Evolutionary conservation across 805 yeast species (phyloP).

Genomic region (Wickerhamiella hasegawae): DNA sequence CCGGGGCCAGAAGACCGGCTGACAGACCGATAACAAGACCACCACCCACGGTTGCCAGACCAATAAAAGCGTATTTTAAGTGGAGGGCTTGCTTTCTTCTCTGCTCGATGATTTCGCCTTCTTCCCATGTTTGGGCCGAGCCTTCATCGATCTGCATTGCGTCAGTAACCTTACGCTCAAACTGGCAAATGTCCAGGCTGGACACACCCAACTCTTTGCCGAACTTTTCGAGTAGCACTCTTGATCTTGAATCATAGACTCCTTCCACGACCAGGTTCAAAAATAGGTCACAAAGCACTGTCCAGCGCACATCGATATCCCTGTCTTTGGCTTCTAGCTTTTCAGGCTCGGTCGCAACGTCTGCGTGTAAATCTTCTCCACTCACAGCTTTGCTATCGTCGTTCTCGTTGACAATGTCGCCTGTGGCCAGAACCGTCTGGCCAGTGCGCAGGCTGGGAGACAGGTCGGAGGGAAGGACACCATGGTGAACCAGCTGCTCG

Average conservation of each 20-base stretch:
- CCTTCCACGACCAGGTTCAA: conserved; percentile 68
- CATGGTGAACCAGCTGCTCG: conserved; percentile 70
- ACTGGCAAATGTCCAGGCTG: conserved; percentile 62
- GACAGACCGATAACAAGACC: conserved; percentile 85
- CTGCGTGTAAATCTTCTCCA: background rate
- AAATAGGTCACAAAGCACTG: conserved; percentile 80
- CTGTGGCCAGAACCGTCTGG: conserved; percentile 29
- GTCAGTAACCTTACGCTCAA: conserved; percentile 81
- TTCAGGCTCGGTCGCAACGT: conserved; percentile 3
- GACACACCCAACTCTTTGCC: conserved; percentile 44
- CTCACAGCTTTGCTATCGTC: background rate
- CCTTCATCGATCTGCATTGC: conserved; percentile 78
- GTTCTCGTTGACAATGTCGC: conserved; percentile 28
- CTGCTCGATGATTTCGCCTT: conserved; percentile 45
- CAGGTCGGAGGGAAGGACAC: conserved; percentile 59
- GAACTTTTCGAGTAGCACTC: conserved; percentile 58
- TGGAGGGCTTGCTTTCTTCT: conserved; percentile 52
- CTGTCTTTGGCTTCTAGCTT: conserved; percentile 5
- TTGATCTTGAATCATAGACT: conserved; percentile 75
- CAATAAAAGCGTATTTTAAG: conserved; percentile 69
- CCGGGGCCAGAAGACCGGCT: conserved; percentile 93
- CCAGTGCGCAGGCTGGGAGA: conserved; percentile 37
- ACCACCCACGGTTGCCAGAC: conserved; percentile 92
- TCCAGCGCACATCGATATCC: conserved; percentile 72
- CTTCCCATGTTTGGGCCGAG: conserved; percentile 65